Base-by-base conservation (phyloP, 176 grass and related monocot species). In the Avena insularis region DNA sequence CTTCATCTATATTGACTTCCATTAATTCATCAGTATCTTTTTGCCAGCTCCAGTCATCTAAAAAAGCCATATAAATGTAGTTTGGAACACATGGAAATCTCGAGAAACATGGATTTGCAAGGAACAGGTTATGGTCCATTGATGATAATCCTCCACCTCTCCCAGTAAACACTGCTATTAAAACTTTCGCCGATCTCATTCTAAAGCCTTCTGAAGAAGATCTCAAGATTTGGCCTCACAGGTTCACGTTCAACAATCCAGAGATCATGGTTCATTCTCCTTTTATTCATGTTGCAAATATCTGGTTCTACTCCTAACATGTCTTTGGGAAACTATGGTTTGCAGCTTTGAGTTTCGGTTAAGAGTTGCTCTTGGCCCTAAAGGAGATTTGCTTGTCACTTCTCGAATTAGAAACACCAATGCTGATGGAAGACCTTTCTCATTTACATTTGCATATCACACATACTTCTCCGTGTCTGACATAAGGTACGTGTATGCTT, bases 371-470 rank as follows among this genome's bases (percentile, higher is more conserved):
- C 86, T 98, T 75, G 90, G 84, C 43, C 88, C 88, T 81, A 88
- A 90, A 47, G 93, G 96, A 70, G 91, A 98, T 70, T 70, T 98
- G 84, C 83, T 88, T 79, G 88, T 95, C 36, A 95, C 90, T 70
- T 93, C 96, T 53, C 91, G 96, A 64, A 89, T 98, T 64, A 95
- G 93, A 85, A 98, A 98, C 62, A 96, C 87, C 6, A 90, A 80
- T 51, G 91, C 51, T 75, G 96, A 98, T 82, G 96, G 90, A 86
- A 98, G 89, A 57, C 69, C 83, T 72, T 91, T 98, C 48, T 93
- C 96, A 54, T 98, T 93, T 90, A 90, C 91, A 15, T 98, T 95
- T 86, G 96, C 96, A 35, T 98, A 95, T 66, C 93, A 90, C 67
- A 92, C 96, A 15, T 95, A 89, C 86, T 95, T 98, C 68, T 92